Evolutionary conservation across 805 yeast species (phyloP).

Genomic region (Isabelozyma heimii): DNA sequence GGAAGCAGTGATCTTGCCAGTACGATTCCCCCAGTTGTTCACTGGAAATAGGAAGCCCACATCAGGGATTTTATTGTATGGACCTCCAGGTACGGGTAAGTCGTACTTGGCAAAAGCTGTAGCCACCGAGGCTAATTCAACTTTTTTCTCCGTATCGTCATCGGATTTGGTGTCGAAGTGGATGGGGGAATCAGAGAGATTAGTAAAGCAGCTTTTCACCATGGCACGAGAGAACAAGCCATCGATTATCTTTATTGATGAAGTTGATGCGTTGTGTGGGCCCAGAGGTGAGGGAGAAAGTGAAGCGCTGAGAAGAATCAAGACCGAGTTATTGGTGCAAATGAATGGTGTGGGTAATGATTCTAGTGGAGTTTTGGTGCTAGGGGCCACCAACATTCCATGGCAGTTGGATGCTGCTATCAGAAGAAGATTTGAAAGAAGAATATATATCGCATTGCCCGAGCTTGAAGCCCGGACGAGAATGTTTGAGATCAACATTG

Average conservation of each 20-base stretch:
- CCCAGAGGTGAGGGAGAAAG: conserved; percentile 98
- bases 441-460: conserved; percentile 94
- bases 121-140: conserved; percentile 96
- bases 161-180: conserved; percentile 95
- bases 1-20: conserved; percentile 96
- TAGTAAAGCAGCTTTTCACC: conserved; percentile 88
- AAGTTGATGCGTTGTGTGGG: conserved; percentile 96
- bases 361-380: conserved; percentile 83
- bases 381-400: conserved; percentile 98
- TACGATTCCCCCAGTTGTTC: conserved; percentile 91
- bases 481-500: conserved; percentile 94
- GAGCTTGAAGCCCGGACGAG: conserved; percentile 88
- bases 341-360: conserved; percentile 99
- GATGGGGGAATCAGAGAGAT: conserved; percentile 99
- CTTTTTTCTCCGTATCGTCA: conserved; percentile 94
- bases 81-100: conserved; percentile 94
- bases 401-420: conserved; percentile 99
- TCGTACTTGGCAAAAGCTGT: conserved; percentile 97
- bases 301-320: conserved; percentile 93
- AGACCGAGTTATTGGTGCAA: conserved; percentile 92
- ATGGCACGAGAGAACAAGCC: conserved; percentile 98
- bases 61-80: conserved; percentile 73
- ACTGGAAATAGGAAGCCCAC: conserved; percentile 94
- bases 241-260: conserved; percentile 93
- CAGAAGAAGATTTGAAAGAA: conserved; percentile 90